Evolutionary conservation across 768 basidiomycete genomes (phyloP).

Genomic region (Mycena kentingensis): DNA sequence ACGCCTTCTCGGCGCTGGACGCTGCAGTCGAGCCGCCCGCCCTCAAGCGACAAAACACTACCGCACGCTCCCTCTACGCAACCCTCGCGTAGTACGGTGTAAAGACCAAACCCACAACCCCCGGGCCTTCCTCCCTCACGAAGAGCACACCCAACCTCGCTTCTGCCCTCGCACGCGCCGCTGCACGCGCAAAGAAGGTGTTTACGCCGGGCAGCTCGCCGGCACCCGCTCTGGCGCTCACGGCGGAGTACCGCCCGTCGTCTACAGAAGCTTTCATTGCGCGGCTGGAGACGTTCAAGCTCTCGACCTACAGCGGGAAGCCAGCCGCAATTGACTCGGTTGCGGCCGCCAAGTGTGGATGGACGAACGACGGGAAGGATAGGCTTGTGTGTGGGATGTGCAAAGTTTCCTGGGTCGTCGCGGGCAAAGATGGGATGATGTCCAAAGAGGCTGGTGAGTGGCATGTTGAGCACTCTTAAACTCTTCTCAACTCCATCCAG

Average conservation of each 20-base stretch:
- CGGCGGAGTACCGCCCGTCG: constrained; percentile 75
- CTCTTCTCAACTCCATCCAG: constrained; percentile 37
- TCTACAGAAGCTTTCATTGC: constrained; percentile 72
- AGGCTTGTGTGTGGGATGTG: constrained; percentile 75
- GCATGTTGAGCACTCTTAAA: constrained; percentile 14
- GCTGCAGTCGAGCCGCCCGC: constrained; percentile 52
- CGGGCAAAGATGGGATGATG: constrained; percentile 70
- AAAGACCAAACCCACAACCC: constrained; percentile 48
- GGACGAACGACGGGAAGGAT: constrained; percentile 84
- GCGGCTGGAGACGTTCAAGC: constrained; percentile 75
- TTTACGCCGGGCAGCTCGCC: constrained; percentile 40
- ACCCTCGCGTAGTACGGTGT: constrained; percentile 79
- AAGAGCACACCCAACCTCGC: constrained; percentile 70
- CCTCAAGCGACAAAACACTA: constrained; percentile 53
- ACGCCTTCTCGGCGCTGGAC: constrained; percentile 75
- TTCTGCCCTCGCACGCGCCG: constrained; percentile 70
- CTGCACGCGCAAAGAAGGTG: constrained; percentile 53
- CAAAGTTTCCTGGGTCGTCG: constrained; percentile 72
- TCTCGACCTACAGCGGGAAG: constrained; percentile 80
- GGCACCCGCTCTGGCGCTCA: constrained; percentile 34
- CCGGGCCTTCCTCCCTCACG: constrained; percentile 37
- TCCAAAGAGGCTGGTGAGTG: constrained; percentile 72
- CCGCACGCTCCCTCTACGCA: constrained; percentile 65
- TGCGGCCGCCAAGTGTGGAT: constrained; percentile 79
- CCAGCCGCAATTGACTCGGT: constrained; percentile 74